Percentiles rank a stretch among this genome's conserved stretches.
Evolutionary conservation across 2,329 filamentous ascomycete species (phyloP).

Genomic region (Aspergillus tanneri): DNA sequence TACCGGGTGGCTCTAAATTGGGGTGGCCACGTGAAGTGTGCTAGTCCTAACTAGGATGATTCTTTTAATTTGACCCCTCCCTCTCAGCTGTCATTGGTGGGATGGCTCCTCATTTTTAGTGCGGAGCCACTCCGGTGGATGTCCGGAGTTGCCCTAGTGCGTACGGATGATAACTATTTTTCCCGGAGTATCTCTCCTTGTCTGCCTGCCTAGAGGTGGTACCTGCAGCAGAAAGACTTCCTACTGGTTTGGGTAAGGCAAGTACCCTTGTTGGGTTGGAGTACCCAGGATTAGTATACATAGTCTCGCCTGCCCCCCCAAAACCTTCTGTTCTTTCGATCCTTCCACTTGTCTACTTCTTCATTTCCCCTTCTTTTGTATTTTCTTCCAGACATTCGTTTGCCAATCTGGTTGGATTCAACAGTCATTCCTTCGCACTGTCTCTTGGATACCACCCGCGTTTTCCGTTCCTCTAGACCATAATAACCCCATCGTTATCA

Average conservation of each 20-base stretch:
- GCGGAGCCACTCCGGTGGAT: no score
- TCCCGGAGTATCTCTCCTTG: background rate
- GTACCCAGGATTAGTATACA: background rate
- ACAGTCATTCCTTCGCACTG: background rate
- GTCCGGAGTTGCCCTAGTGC: background rate
- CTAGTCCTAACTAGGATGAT: conserved; percentile 3
- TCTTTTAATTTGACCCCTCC: conserved; percentile 10
- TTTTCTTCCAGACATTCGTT: background rate
- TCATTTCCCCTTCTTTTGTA: background rate
- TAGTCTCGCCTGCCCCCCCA: background rate
- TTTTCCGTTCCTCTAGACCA: no score
- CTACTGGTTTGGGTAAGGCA: background rate
- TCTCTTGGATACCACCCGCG: background rate
- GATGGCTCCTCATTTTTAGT: no score
- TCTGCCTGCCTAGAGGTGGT: background rate
- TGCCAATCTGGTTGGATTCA: background rate
- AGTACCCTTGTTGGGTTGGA: background rate
- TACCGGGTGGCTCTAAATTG: conserved; percentile 9
- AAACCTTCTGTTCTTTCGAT: background rate
- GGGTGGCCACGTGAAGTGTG: background rate
- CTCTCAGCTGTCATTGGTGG: background rate
- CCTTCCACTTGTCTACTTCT: background rate
- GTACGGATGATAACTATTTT: background rate
- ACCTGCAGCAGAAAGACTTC: background rate
- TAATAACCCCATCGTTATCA: background rate